Percentiles rank a stretch among this genome's conserved stretches.
These are phyloP conservation scores for Aspergillus ellipticus DNA, from an alignment of 495 filamentous ascomycete species.

Conservation along the genomic window DNA sequence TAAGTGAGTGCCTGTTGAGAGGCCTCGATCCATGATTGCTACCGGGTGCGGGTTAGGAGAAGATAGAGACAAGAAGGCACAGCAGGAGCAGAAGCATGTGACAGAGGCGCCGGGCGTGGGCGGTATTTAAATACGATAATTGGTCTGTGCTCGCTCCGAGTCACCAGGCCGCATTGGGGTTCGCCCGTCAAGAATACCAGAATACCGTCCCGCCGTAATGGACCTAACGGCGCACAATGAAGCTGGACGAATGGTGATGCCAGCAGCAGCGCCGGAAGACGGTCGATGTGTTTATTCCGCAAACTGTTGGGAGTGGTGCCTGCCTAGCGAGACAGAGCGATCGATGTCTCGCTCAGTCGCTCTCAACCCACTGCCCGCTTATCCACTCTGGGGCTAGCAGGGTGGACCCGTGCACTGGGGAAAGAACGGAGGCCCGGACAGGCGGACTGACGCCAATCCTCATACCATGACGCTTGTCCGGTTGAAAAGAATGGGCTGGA, in stretches of 20 bases:
- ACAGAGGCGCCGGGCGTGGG: slow-evolving; percentile 17
- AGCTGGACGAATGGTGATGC: background rate
- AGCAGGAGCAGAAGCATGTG: slow-evolving; percentile 28
- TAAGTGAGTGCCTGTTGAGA: slow-evolving; percentile 43
- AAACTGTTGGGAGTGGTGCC: background rate
- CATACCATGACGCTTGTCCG: background rate
- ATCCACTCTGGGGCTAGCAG: background rate
- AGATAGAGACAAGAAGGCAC: slow-evolving; percentile 5
- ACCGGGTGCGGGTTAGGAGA: slow-evolving; percentile 16
- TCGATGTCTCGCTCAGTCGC: background rate
- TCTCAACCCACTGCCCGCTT: background rate
- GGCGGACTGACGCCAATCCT: background rate
- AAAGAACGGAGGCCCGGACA: background rate
- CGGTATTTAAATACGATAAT: slow-evolving; percentile 19
- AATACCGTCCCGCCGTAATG: slow-evolving; percentile 1
- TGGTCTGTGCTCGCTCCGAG: slow-evolving; percentile 10
- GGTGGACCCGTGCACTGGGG: background rate
- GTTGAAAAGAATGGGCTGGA: background rate
- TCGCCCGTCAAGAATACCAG: background rate
- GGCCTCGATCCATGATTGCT: slow-evolving; percentile 41
- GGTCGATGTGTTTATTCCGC: background rate
- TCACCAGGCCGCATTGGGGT: slow-evolving; percentile 8
- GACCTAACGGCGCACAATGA: background rate
- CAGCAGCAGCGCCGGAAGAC: background rate
- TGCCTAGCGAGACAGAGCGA: background rate